Evolutionary conservation across 148 eudicot genomes (phyloP).

Genomic region (Heliosperma pusillum): DNA sequence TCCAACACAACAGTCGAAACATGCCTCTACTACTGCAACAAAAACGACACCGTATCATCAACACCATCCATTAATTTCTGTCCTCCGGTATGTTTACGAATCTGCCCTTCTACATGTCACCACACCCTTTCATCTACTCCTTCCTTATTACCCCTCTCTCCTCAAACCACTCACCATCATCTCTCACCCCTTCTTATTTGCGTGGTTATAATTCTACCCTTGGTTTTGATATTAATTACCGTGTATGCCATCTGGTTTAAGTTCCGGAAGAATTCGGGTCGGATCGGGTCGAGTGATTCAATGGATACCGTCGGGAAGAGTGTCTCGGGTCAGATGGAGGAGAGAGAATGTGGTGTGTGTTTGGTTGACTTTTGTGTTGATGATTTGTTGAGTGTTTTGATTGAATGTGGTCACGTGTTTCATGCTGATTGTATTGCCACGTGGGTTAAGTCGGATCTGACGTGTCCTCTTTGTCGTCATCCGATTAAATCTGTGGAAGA

Average conservation of each 20-base stretch:
- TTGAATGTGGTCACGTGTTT: background rate
- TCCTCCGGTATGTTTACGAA: background rate
- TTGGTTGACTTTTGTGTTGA: background rate
- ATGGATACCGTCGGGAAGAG: background rate
- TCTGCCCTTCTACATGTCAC: background rate
- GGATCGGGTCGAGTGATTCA: background rate
- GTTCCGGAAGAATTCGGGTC: background rate
- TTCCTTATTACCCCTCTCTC: background rate
- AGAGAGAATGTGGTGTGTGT: background rate
- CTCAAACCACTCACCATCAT: background rate
- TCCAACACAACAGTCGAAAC: constrained; percentile 6
- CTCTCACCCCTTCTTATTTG: background rate
- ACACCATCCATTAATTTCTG: background rate
- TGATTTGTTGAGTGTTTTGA: background rate
- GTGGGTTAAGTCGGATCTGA: background rate
- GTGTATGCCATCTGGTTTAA: background rate
- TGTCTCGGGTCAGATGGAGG: background rate
- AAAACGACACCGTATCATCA: background rate
- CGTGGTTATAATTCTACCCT: background rate
- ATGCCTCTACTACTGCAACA: background rate
- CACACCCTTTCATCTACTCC: background rate
- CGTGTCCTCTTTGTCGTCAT: background rate
- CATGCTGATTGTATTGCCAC: background rate
- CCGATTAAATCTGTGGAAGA: background rate
- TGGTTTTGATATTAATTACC: background rate